phyloP scores from a whole-genome alignment of 2,329 filamentous ascomycete species.

The Chaetomium globosum region DNA sequence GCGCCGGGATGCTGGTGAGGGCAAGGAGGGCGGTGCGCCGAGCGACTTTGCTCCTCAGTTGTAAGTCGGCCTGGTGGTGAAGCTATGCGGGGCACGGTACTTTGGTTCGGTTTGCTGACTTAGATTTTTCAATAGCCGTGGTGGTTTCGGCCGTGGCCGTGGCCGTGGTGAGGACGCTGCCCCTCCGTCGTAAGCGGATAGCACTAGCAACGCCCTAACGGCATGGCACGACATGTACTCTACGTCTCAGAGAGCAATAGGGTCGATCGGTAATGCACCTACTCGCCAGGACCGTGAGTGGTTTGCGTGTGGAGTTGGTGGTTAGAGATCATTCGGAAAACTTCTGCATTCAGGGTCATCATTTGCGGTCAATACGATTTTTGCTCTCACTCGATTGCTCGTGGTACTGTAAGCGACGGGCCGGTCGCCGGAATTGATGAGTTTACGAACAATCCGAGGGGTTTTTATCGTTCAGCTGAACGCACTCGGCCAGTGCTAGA shows the following conservation, averaged over 20 bases:
- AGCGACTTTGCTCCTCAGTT: slow-evolving; percentile 92
- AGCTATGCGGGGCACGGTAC: neutral
- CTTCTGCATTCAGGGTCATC: slow-evolving; percentile 35
- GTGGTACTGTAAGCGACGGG: slow-evolving; percentile 27
- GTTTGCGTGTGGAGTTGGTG: slow-evolving; percentile 40
- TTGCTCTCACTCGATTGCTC: slow-evolving; percentile 30
- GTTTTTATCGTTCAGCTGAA: slow-evolving; percentile 20
- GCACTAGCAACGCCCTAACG: slow-evolving; percentile 35
- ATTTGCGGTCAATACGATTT: slow-evolving; percentile 35
- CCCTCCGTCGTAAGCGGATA: slow-evolving; percentile 61
- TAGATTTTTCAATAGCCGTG: slow-evolving; percentile 60
- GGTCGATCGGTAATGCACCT: slow-evolving; percentile 40
- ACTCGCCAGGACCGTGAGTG: slow-evolving; percentile 40
- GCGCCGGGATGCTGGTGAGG: slow-evolving; percentile 81
- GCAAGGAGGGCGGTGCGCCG: slow-evolving; percentile 90
- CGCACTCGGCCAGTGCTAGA: slow-evolving; percentile 1
- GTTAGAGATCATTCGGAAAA: slow-evolving; percentile 36
- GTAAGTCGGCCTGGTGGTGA: slow-evolving; percentile 52
- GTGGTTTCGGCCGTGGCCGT: slow-evolving; percentile 87
- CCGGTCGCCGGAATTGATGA: slow-evolving; percentile 26
- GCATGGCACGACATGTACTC: slow-evolving; percentile 51
- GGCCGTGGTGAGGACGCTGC: slow-evolving; percentile 68
- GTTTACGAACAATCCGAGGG: slow-evolving; percentile 26
- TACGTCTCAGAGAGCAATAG: slow-evolving; percentile 41
- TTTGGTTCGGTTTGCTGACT: slow-evolving; percentile 43